Evolutionary conservation across 306 rosid genomes (phyloP).

Genomic region (Fagus crenata): DNA sequence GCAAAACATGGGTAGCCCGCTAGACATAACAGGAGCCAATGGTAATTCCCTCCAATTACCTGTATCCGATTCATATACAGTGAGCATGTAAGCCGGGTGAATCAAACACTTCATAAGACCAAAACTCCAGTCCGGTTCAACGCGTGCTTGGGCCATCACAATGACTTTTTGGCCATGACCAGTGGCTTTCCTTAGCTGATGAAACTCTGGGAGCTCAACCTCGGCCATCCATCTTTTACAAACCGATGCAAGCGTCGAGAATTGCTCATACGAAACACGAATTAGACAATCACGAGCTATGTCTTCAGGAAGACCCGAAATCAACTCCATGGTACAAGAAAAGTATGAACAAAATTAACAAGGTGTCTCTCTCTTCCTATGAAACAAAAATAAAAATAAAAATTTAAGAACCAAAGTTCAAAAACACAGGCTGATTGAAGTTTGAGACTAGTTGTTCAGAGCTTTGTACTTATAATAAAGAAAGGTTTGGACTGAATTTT

Average conservation of each 20-base stretch:
- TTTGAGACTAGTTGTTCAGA: neutral
- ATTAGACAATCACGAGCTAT: slow-evolving; percentile 56
- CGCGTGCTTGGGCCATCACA: slow-evolving; percentile 53
- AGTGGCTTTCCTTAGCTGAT: slow-evolving; percentile 27
- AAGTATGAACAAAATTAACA: neutral
- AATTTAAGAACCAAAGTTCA: too few species aligned
- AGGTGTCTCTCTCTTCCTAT: neutral
- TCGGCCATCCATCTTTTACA: slow-evolving; percentile 57
- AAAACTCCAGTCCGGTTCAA: slow-evolving; percentile 18
- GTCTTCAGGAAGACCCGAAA: slow-evolving; percentile 72
- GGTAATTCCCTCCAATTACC: slow-evolving; percentile 58
- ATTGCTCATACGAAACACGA: slow-evolving; percentile 43
- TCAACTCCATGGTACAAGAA: slow-evolving; percentile 46
- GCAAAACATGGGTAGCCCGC: slow-evolving; percentile 70
- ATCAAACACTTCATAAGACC: slow-evolving; percentile 19
- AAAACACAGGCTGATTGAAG: neutral
- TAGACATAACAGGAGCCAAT: slow-evolving; percentile 21
- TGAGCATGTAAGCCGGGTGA: slow-evolving; percentile 49
- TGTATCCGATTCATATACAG: slow-evolving; percentile 41
- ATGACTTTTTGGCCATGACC: slow-evolving; percentile 50
- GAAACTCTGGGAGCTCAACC: slow-evolving; percentile 60
- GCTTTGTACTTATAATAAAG: too few species aligned
- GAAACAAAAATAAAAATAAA: too few species aligned
- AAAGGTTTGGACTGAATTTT: too few species aligned
- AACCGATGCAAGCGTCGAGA: slow-evolving; percentile 44